phyloP scores from a whole-genome alignment of 148 eudicot species.

The Rhododendron vialii region DNA sequence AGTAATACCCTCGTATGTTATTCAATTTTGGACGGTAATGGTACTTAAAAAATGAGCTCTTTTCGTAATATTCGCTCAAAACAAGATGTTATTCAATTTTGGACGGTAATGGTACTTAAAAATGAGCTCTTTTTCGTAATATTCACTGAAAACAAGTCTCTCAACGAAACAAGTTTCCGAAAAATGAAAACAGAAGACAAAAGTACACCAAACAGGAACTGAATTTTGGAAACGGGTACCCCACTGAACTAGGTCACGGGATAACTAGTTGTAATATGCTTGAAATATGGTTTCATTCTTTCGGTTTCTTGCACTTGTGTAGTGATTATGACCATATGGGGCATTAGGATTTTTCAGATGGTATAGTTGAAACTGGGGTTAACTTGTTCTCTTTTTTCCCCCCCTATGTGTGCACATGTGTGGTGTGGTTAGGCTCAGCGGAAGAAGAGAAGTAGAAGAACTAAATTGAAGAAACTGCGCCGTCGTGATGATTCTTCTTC shows the following conservation, averaged over 20 bases:
- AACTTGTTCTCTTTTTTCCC: neutral
- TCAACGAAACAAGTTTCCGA: neutral
- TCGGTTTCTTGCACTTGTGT: neutral
- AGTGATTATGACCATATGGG: neutral
- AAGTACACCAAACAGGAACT: neutral
- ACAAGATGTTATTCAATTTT: neutral
- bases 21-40: neutral
- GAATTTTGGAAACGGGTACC: neutral
- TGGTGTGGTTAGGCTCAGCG: conserved; percentile 37
- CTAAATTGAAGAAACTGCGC: conserved; percentile 51
- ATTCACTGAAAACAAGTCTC: neutral
- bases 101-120: neutral
- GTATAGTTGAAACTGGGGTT: no score
- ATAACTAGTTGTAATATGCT: no score
- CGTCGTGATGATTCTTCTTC: conserved; percentile 39
- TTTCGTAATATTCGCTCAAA: neutral
- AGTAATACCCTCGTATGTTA: neutral
- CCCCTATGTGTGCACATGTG: conserved; percentile 8
- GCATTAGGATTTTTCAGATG: neutral
- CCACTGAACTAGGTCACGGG: neutral
- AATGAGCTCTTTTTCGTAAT: neutral
- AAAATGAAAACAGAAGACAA: neutral
- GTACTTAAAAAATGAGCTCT: neutral
- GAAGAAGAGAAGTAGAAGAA: conserved; percentile 51
- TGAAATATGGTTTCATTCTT: neutral